These are phyloP conservation scores for Tricholoma bakamatsutake DNA, from an alignment of 768 basidiomycete genomes.

Conservation along the genomic window DNA sequence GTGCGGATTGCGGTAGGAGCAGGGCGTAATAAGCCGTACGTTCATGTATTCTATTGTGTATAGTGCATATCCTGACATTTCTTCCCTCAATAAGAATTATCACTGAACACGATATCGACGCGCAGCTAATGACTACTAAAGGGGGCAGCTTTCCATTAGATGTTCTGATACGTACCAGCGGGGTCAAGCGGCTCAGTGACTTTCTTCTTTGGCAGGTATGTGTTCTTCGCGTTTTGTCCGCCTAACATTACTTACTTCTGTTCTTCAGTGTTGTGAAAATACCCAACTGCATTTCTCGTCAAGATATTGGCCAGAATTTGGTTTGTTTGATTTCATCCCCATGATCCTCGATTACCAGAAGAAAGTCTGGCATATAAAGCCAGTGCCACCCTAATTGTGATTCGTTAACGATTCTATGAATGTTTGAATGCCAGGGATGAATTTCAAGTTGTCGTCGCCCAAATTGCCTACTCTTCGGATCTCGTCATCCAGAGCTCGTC, in stretches of 20 bases:
- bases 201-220: conserved; percentile 94
- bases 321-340: conserved; percentile 79
- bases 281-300: conserved; percentile 85
- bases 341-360: conserved; percentile 86
- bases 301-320: conserved; percentile 92
- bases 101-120: conserved; percentile 62
- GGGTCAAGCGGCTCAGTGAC: conserved; percentile 84
- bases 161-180: conserved; percentile 86
- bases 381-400: neutral
- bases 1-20: conserved; percentile 34
- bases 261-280: conserved; percentile 62
- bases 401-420: no score
- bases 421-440: no score
- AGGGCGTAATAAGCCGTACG: conserved; percentile 5
- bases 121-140: conserved; percentile 58
- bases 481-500: no score
- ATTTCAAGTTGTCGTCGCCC: no score
- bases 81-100: conserved; percentile 28
- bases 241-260: conserved; percentile 3
- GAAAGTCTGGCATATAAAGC: conserved; percentile 45
- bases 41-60: neutral
- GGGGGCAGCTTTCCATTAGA: conserved; percentile 78
- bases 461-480: no score
- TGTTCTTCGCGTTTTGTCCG: conserved; percentile 1
- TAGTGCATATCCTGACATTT: neutral